Conservation (phyloP, 352 stramenopile genomes). For the Phytophthora boehmeriae region DNA sequence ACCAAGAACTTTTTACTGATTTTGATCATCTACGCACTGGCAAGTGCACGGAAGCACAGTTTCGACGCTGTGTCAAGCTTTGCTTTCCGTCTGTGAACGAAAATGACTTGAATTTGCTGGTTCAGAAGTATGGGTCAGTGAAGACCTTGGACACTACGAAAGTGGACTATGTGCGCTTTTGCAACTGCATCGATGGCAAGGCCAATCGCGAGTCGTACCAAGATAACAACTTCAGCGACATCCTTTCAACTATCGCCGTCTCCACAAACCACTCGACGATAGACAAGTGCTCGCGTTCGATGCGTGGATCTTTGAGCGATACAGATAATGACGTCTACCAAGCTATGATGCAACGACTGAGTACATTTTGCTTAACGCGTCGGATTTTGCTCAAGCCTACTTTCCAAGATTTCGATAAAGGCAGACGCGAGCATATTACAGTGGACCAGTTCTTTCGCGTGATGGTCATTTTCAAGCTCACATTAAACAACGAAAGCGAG, state of each 20-base stretch:
- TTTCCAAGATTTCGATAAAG: constrained; percentile 87
- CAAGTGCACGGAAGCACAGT: constrained; percentile 80
- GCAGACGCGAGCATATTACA: constrained; percentile 75
- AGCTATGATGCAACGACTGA: constrained; percentile 68
- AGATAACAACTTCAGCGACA: constrained; percentile 63
- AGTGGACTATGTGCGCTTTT: constrained; percentile 84
- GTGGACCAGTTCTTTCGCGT: constrained; percentile 85
- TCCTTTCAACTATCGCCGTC: constrained; percentile 47
- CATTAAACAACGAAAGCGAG: constrained; percentile 52
- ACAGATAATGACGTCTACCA: constrained; percentile 48
- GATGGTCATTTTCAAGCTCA: constrained; percentile 81
- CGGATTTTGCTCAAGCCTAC: constrained; percentile 78
- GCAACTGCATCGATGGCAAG: constrained; percentile 65
- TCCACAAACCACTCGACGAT: constrained; percentile 30
- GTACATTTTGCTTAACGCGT: constrained; percentile 57
- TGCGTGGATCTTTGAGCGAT: constrained; percentile 62
- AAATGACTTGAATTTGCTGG: constrained; percentile 59
- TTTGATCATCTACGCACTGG: constrained; percentile 79
- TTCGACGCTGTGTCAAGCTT: constrained; percentile 79
- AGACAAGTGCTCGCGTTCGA: constrained; percentile 63
- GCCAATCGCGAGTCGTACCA: constrained; percentile 12
- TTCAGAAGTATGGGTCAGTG: constrained; percentile 58
- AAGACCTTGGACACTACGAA: constrained; percentile 54
- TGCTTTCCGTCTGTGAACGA: constrained; percentile 73
- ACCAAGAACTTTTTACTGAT: constrained; percentile 88